Conservation (phyloP, 116 monocot genomes). For the Papilionanthe hybrid region DNA sequence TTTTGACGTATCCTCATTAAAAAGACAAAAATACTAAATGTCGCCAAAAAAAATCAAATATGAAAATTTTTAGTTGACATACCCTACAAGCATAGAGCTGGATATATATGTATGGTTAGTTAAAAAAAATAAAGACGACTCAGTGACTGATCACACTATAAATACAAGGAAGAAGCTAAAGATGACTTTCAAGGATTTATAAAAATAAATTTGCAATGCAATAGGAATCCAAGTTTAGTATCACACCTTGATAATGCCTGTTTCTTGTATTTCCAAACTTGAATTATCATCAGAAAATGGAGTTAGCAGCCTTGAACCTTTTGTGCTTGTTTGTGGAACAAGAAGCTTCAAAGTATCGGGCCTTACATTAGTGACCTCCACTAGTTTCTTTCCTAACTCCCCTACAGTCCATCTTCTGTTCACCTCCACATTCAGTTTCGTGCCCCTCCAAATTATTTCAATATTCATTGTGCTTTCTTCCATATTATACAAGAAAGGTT, state of each 20-base stretch:
- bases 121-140: background rate
- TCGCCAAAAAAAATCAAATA: background rate
- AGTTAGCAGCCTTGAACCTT: constrained; percentile 54
- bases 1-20: background rate
- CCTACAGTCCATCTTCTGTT: constrained; percentile 33
- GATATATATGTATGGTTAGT: background rate
- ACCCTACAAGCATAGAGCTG: background rate
- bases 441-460: constrained; percentile 64
- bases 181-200: background rate
- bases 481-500: constrained; percentile 3
- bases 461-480: constrained; percentile 25
- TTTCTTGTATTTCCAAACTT: constrained; percentile 51
- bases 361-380: constrained; percentile 66
- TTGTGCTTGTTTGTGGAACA: constrained; percentile 47
- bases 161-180: background rate
- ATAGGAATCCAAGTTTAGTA: background rate
- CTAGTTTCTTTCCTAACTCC: constrained; percentile 64
- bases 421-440: constrained; percentile 45
- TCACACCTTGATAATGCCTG: constrained; percentile 53
- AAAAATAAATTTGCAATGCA: background rate
- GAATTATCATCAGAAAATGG: constrained; percentile 69
- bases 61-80: background rate
- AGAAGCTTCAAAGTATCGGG: constrained; percentile 75
- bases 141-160: background rate
- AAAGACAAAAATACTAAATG: background rate